phyloP scores from a whole-genome alignment of 2,329 filamentous ascomycete species.

The Exserohilum rostratum region DNA sequence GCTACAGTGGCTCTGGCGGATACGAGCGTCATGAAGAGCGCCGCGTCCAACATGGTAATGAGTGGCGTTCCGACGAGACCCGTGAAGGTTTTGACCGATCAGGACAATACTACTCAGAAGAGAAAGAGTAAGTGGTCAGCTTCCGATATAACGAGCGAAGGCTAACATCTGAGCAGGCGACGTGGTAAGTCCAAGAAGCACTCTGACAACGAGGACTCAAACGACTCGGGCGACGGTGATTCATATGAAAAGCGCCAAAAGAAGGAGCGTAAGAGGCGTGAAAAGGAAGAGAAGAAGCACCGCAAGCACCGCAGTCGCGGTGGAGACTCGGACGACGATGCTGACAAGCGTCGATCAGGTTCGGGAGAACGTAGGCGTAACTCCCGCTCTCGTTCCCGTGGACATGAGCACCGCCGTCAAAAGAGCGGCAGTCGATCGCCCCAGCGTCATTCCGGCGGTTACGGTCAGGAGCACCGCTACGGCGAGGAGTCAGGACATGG shows the following conservation, averaged over 20 bases:
- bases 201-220: conserved; percentile 47
- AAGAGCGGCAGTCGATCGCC: conserved; percentile 31
- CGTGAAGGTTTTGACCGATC: conserved; percentile 45
- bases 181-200: conserved; percentile 49
- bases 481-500: conserved; percentile 23
- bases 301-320: conserved; percentile 20
- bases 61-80: conserved; percentile 47
- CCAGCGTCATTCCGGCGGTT: conserved; percentile 30
- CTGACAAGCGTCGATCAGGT: conserved; percentile 30
- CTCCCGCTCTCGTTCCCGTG: conserved; percentile 16
- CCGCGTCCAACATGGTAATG: conserved; percentile 54
- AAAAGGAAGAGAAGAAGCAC: conserved; percentile 29
- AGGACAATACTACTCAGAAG: conserved; percentile 51
- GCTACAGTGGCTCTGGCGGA: conserved; percentile 56
- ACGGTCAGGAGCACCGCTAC: conserved; percentile 34
- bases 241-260: conserved; percentile 29
- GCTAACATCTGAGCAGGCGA: conserved; percentile 33
- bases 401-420: conserved; percentile 24
- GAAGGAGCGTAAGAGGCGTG: conserved; percentile 30
- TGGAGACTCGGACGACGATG: conserved; percentile 22
- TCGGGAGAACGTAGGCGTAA: conserved; percentile 21
- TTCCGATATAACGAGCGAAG: not conserved
- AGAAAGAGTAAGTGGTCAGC: conserved; percentile 45
- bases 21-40: conserved; percentile 66
- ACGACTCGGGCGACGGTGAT: conserved; percentile 36